Base-by-base conservation (phyloP, 1,139 yeast genomes). In the Diutina scorzettiae region DNA sequence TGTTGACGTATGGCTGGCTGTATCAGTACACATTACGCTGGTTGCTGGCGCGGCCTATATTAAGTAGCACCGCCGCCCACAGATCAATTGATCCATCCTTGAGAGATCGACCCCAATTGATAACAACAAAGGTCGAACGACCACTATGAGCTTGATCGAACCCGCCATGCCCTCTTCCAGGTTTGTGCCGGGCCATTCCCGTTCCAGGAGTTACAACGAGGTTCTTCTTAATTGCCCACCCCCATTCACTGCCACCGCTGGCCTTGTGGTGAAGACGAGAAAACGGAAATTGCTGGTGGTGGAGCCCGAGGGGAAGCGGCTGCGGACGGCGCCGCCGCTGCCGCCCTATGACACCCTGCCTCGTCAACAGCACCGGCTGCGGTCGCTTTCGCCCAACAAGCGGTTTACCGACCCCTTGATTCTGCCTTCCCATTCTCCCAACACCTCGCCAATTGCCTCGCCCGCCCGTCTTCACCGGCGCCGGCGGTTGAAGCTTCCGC, bases 301-400 rank as follows among this genome's bases (percentile, higher is more conserved):
- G 27, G 27, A 24, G 7, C 11, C 27, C 27, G 11, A 24, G 27
- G 27, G 11, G 30, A 27, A 73, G 49, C 57, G 75, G 42, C 63
- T 73, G 11, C 59, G 70, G 52, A 71, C 78, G 3, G 77, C 77
- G 3, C 78, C 78, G 25, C 72, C 76, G 8, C 66, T 69, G 18
- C 70, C 56, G 1, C 48, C 51, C 2, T 45, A 52, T 68, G 3
- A 67, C 70, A n/a, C 55, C 50, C 42, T 56, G 54, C 34, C 14
- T 44, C 19, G 40, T 43, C 41, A 45, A 17, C 43, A 48, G 17
- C 45, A 52, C 32, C 52, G 68, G 45, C 55, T 69, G 6, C 51
- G 65, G 41, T 63, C 69, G 2, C 57, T 64, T 41, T 60, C 68
- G 1, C 70, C 72, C 21, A 52, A 50, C 40, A 57, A 56, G 45